These are phyloP conservation scores for Rhizopus sp. DNA, from an alignment of 371 early-diverging fungal genomes.

Conservation along the genomic window DNA sequence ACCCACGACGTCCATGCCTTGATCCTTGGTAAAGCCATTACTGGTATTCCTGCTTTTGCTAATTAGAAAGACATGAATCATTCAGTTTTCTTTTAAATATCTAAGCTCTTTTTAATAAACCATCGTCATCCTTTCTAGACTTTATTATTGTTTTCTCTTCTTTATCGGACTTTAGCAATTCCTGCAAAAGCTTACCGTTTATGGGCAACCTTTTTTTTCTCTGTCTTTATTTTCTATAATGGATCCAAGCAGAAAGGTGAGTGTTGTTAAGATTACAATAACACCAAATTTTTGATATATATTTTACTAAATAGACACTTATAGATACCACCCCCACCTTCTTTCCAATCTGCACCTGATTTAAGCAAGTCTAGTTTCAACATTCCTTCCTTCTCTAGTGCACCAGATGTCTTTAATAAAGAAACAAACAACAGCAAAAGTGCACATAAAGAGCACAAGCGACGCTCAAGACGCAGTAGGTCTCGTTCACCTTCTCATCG, in stretches of 20 bases:
- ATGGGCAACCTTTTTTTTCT: too few species aligned
- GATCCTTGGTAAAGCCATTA: slow-evolving; percentile 94
- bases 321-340: slow-evolving; percentile 21
- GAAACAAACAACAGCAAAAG: slow-evolving; percentile 3
- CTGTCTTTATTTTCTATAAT: too few species aligned
- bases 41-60: slow-evolving; percentile 85
- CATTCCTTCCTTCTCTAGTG: slow-evolving; percentile 38
- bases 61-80: slow-evolving; percentile 13
- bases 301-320: too few species aligned
- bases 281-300: too few species aligned
- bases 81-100: too few species aligned
- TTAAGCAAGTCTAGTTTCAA: slow-evolving; percentile 8
- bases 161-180: too few species aligned
- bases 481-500: background rate
- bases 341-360: slow-evolving; percentile 31
- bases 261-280: too few species aligned
- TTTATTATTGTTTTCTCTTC: too few species aligned
- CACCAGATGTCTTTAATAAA: slow-evolving; percentile 33
- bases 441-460: background rate
- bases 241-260: too few species aligned
- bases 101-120: too few species aligned
- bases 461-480: background rate
- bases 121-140: too few species aligned
- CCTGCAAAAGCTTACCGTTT: too few species aligned
- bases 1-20: slow-evolving; percentile 96